Base-by-base conservation (phyloP, 2,329 filamentous ascomycete genomes). In the Alternaria brassicae region DNA sequence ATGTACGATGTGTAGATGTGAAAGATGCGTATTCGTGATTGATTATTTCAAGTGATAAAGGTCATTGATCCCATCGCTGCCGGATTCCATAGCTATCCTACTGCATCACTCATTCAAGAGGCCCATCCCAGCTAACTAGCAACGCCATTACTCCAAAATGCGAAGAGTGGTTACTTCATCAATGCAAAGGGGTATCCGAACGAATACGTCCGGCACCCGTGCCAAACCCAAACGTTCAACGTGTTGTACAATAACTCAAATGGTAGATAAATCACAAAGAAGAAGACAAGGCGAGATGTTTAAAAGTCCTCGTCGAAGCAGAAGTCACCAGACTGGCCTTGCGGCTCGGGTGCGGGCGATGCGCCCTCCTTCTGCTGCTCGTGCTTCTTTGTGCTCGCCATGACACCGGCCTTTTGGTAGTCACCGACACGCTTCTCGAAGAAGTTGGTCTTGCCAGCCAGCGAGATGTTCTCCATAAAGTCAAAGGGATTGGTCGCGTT, bases 401-500 rank as follows among this genome's bases (percentile, higher is more conserved):
- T 96, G 80, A 99, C 94, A 84, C 95, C 95, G 36, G 95, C 93
- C 87, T 99, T 99, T 83, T 99, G 95, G 88, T 99, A 99, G 77
- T 99, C 95, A 79, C 90, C 95, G 58, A 99, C 95, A 72, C 95
- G 92, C 91, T 99, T 99, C 90, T 99, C 95, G 80, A 99, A 99
- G 88, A 99, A 99, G 89, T 99, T 99, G 79, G 95, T 99, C 91
- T 99, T 99, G 81, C 95, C 95, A 52, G 93, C 92, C 10, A 99
- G 87, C 21, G 95, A 98, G 81, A 99, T 99, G 83, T 97, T 97
- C 87, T 99, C 95, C 95, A 99, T 99, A 82, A 99, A 99, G 86
- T 99, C 95, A 79, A 99, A 99, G 78, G 95, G 95, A 84, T 99
- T 99, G 79, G 89, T 87, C 25, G 90, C 85, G 77, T 95, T 91